Evolutionary conservation across 495 filamentous ascomycete species (phyloP), one percentile per base, ranked within the genome.

Genomic region (Aspergillus sclerotiicarbonarius): DNA sequence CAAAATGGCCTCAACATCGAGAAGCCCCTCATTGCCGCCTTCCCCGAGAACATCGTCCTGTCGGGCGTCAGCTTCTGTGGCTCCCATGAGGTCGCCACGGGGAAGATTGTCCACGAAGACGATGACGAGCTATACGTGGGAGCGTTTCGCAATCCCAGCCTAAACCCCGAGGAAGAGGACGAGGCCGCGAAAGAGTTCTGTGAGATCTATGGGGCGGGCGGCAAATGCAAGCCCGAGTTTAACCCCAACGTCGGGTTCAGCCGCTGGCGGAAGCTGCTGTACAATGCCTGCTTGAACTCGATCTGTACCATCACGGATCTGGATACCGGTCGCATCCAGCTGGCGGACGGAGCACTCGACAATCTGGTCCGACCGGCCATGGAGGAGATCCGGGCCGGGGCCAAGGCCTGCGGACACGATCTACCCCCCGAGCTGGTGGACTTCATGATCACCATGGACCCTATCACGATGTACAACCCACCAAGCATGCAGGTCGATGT

Each of bases 1-100:
- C 85, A 88, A 63, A 88, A 87, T 59, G 85, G 84, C 2, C 71
- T 88, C 12, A 82, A 83, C 60, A 86, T 88, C 60, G 84, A 87
- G 61, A 73, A 72, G 4, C 85, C 83, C 0, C 59, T 46, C 21
- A 33, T 31, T 3, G 18, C 58, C 2, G 64, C 67, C 0, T 87
- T 83, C 60, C 83, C 84, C 0, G 16, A 56, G 0, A 87, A 82
- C 53, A 66, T 76, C 3, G 60, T 83, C 29, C 66, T 87, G 6
- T 81, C 76, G 3, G 79, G 82, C 5, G 75, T 88, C 18, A 72
- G 70, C 13, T 68, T 80, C n/a, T 82, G 80, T 49, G 76, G 77
- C 43, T 69, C 78, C 0, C 74, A 71, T 19, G 80, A 87, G 61
- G 69, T 67, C 0, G 32, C 53, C 4, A 74, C 66, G 0, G 82